Conservation (phyloP, 1,284 basidiomycete genomes). For the Testicularia cyperi region DNA sequence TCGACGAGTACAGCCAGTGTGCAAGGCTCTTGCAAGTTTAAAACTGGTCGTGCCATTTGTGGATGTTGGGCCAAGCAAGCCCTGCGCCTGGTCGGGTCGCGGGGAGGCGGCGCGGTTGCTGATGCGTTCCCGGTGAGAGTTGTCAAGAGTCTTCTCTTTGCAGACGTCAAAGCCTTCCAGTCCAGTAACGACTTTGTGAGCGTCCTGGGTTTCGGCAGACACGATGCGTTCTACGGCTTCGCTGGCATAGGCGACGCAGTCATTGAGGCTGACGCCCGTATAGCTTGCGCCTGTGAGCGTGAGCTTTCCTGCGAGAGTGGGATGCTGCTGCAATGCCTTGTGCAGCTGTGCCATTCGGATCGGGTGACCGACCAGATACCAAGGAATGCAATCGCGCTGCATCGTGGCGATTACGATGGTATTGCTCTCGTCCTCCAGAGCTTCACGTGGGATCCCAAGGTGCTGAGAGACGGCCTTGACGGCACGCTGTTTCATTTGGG, state of each 20-base stretch:
- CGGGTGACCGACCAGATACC: slow-evolving; percentile 73
- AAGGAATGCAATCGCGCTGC: slow-evolving; percentile 79
- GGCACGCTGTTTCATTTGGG: slow-evolving; percentile 31
- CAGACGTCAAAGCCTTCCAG: slow-evolving; percentile 1
- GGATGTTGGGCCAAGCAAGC: background rate
- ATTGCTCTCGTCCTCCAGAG: slow-evolving; percentile 17
- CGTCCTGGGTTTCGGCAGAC: slow-evolving; percentile 16
- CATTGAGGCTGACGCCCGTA: slow-evolving; percentile 83
- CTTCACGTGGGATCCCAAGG: slow-evolving; percentile 30
- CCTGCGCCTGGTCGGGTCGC: background rate
- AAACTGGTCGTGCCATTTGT: no score
- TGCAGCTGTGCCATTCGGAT: slow-evolving; percentile 70
- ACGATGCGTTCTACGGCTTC: slow-evolving; percentile 31
- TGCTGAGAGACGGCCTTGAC: slow-evolving; percentile 40
- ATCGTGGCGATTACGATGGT: slow-evolving; percentile 63
- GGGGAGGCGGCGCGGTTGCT: no score
- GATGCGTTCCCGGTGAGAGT: no score
- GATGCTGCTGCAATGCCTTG: slow-evolving; percentile 60
- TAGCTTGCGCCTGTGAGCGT: slow-evolving; percentile 83
- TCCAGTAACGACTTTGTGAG: slow-evolving; percentile 15
- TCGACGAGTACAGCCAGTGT: no score
- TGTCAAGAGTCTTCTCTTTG: no score
- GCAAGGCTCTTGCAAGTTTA: no score
- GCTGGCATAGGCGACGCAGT: slow-evolving; percentile 68
- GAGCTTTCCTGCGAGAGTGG: slow-evolving; percentile 66